Conservation (phyloP, 768 basidiomycete genomes). For the Suillus tomentosus region DNA sequence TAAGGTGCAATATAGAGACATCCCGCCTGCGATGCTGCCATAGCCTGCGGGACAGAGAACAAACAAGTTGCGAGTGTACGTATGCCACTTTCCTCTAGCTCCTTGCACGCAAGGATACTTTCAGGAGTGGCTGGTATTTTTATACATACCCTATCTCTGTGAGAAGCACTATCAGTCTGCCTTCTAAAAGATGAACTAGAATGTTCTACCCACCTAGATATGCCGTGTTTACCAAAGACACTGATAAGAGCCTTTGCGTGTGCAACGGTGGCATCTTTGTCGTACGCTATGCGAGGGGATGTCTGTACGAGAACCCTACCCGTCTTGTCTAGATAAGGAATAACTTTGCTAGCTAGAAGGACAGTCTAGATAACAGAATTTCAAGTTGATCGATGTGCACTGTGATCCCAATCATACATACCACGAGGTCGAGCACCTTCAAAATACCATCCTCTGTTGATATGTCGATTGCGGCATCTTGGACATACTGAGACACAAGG, state of each 20-base stretch:
- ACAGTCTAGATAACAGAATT: slow-evolving; percentile 38
- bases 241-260: slow-evolving; percentile 45
- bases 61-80: slow-evolving; percentile 56
- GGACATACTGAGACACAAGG: slow-evolving; percentile 35
- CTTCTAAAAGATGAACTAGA: background rate
- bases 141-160: slow-evolving; percentile 52
- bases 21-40: slow-evolving; percentile 54
- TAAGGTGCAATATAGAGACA: slow-evolving; percentile 58
- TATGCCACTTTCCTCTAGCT: slow-evolving; percentile 45
- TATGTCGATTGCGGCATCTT: slow-evolving; percentile 11
- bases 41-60: slow-evolving; percentile 56
- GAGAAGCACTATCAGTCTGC: background rate
- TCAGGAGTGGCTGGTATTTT: slow-evolving; percentile 61
- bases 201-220: slow-evolving; percentile 35
- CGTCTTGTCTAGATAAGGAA: slow-evolving; percentile 37
- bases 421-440: slow-evolving; percentile 42
- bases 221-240: slow-evolving; percentile 44
- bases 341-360: slow-evolving; percentile 44
- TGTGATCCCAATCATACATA: slow-evolving; percentile 21
- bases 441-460: slow-evolving; percentile 29
- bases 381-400: slow-evolving; percentile 1
- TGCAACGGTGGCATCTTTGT: slow-evolving; percentile 42
- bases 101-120: slow-evolving; percentile 49
- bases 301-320: slow-evolving; percentile 50
- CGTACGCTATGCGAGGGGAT: slow-evolving; percentile 43